Evolutionary conservation across 352 stramenopile species (phyloP).

Genomic region (Aphanomyces astaci): DNA sequence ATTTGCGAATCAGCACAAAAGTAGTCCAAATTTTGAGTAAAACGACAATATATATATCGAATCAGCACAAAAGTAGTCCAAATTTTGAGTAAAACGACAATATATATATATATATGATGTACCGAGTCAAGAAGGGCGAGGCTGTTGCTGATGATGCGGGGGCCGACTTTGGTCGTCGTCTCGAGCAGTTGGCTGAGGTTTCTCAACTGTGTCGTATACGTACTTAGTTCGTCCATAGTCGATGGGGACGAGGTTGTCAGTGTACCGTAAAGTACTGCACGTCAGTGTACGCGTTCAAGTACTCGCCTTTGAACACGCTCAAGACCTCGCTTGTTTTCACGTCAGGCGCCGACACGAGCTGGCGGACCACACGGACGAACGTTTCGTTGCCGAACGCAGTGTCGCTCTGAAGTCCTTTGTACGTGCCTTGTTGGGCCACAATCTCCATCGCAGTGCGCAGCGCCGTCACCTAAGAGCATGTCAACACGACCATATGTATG

Average conservation of each 20-base stretch:
- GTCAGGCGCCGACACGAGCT: slow-evolving; percentile 42
- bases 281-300: slow-evolving; percentile 69
- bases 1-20: too few relatives aligned
- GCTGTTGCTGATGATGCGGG: slow-evolving; percentile 25
- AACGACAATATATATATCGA: too few relatives aligned
- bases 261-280: slow-evolving; percentile 82
- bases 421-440: slow-evolving; percentile 61
- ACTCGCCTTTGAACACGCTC: slow-evolving; percentile 83
- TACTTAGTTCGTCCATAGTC: too few relatives aligned
- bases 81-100: too few relatives aligned
- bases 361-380: slow-evolving; percentile 65
- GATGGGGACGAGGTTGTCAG: background rate
- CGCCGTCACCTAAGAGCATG: slow-evolving; percentile 33
- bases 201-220: too few relatives aligned
- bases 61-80: too few relatives aligned
- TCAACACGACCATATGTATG: slow-evolving; percentile 2
- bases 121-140: slow-evolving; percentile 36
- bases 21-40: too few relatives aligned
- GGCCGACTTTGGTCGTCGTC: slow-evolving; percentile 28
- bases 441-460: slow-evolving; percentile 87
- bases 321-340: slow-evolving; percentile 74
- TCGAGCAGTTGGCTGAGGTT: slow-evolving; percentile 59
- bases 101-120: too few relatives aligned
- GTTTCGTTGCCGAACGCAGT: slow-evolving; percentile 73
- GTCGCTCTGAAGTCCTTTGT: slow-evolving; percentile 24